Evolutionary conservation across 1,284 basidiomycete species (phyloP), one percentile per base, ranked within the genome.

Genomic region (Ustilago loliicola): DNA sequence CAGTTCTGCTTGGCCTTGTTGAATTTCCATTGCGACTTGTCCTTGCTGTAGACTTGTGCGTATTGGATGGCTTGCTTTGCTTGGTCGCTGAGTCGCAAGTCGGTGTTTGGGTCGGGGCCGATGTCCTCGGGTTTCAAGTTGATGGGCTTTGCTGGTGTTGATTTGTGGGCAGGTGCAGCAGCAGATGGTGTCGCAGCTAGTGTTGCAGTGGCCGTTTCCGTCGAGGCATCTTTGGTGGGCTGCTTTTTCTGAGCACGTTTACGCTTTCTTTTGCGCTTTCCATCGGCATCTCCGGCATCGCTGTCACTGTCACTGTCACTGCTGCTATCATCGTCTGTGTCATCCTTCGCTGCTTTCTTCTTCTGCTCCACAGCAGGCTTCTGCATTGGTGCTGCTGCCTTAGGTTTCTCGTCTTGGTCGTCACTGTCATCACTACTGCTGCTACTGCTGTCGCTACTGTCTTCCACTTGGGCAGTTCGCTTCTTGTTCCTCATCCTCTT

Each of bases 1-100:
- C 78, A 80, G 40, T 77, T 80, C 32, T 80, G 78, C 45, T 74
- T 73, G 29, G 75, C 71, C 52, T 80, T 80, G 67, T 77, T 72
- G 66, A 80, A 80, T 50, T 80, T 80, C 78, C 78, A 80, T 23
- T 62, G 57, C n/a, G 68, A 40, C 47, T 65, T 65, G 51, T 77
- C 71, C 45, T 60, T 60, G 38, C 54, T 62, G 54, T 72, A 80
- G 23, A 62, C 15, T 48, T 74, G 71, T 4, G 78, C 78, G 52
- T 80, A 80, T 13, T 63, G 61, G 25, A 80, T 72, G 3, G 74
- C 74, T 48, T 78, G 72, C 56, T 78, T 78, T 40, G 76, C 72
- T n/a, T 71, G 67, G 36, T 78, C 76, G 56, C 72, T 74, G 36
- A 78, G 40, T 1, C 72, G 67, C 42, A 69, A 48, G 52, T 78